A percentile compares a stretch with the other conserved stretches of the same genome.
These are phyloP conservation scores for Schwanniomyces sp. DNA, from an alignment of 805 yeast genomes.

Conservation along the genomic window DNA sequence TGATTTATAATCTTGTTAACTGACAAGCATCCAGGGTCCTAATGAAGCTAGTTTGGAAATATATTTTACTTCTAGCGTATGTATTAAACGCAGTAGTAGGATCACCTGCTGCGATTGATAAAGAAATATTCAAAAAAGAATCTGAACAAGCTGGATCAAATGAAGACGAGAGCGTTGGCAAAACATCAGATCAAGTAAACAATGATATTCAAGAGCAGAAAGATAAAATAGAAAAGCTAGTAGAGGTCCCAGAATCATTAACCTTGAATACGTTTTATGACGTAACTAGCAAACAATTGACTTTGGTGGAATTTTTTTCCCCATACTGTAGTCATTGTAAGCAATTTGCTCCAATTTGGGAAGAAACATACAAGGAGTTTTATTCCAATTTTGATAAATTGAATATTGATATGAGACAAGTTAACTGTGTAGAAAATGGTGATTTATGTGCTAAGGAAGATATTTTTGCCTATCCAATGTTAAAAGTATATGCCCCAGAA, in stretches of 20 bases:
- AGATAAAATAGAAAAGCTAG: neutral
- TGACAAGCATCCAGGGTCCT: neutral
- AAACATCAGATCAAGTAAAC: neutral
- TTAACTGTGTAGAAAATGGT: slow-evolving; percentile 83
- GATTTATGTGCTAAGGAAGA: slow-evolving; percentile 76
- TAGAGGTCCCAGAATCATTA: slow-evolving; percentile 49
- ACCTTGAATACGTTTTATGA: slow-evolving; percentile 51
- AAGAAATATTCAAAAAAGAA: neutral
- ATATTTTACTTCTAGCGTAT: neutral
- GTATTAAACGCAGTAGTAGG: neutral
- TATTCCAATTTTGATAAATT: slow-evolving; percentile 43
- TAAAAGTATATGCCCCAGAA: slow-evolving; percentile 67
- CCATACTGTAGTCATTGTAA: slow-evolving; percentile 89
- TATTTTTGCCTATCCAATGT: slow-evolving; percentile 65
- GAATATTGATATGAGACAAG: slow-evolving; percentile 64
- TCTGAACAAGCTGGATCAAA: neutral
- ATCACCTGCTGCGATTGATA: neutral
- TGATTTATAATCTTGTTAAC: neutral
- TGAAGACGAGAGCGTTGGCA: neutral
- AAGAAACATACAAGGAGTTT: slow-evolving; percentile 54
- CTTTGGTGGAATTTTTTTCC: slow-evolving; percentile 84
- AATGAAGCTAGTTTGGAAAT: slow-evolving; percentile 1
- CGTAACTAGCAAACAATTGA: slow-evolving; percentile 51
- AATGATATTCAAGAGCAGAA: neutral
- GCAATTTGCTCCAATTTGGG: slow-evolving; percentile 81